Conservation (phyloP, 1,284 basidiomycete genomes). For the Kalmanozyma brasiliensis region DNA sequence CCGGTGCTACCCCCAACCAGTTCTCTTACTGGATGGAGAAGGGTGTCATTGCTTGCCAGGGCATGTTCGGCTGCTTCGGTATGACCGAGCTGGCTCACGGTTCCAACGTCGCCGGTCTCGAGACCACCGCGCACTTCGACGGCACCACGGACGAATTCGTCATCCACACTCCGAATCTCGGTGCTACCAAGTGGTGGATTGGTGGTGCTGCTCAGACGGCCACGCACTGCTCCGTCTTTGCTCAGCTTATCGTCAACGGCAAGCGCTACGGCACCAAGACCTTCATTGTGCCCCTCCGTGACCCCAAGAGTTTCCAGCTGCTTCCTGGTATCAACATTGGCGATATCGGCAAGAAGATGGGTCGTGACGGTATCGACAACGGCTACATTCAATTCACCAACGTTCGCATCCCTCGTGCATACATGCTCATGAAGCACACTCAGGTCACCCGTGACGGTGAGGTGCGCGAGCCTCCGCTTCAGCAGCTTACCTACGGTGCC, state of each 20-base stretch:
- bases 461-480: slow-evolving; percentile 71
- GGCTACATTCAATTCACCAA: slow-evolving; percentile 71
- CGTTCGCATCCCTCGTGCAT: slow-evolving; percentile 72
- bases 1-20: slow-evolving; percentile 66
- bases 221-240: slow-evolving; percentile 73
- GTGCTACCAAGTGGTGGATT: slow-evolving; percentile 70
- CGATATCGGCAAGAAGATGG: slow-evolving; percentile 75
- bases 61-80: slow-evolving; percentile 73
- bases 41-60: slow-evolving; percentile 72
- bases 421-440: slow-evolving; percentile 75
- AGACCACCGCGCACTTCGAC: slow-evolving; percentile 74
- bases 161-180: slow-evolving; percentile 71
- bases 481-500: slow-evolving; percentile 74
- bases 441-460: slow-evolving; percentile 71
- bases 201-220: slow-evolving; percentile 73
- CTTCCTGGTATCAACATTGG: slow-evolving; percentile 73
- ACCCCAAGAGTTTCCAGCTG: slow-evolving; percentile 70
- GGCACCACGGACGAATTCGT: slow-evolving; percentile 72
- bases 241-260: slow-evolving; percentile 72
- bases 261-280: slow-evolving; percentile 73
- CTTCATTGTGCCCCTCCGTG: slow-evolving; percentile 72
- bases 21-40: slow-evolving; percentile 72
- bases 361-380: slow-evolving; percentile 72
- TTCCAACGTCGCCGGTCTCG: slow-evolving; percentile 73
- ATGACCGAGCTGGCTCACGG: slow-evolving; percentile 72